Conservation (phyloP, 31 red algal species). For the Porphyra umbilicalis region DNA sequence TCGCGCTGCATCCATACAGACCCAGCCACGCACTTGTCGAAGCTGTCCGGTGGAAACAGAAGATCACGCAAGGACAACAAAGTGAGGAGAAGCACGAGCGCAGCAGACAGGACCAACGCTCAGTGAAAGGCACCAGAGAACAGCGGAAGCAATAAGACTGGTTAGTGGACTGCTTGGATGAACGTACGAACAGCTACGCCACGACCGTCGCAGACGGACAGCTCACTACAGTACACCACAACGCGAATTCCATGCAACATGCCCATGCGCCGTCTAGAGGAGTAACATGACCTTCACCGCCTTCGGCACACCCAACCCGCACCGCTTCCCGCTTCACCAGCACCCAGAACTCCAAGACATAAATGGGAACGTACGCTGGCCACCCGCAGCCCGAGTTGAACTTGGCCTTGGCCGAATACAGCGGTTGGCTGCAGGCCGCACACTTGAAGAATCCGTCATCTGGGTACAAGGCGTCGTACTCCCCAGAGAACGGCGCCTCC, state of each 20-base stretch:
- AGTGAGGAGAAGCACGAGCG: neutral
- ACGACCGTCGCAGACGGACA: too few species aligned
- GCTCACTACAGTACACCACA: too few species aligned
- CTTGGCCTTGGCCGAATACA: slow-evolving; percentile 80
- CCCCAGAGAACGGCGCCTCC: slow-evolving; percentile 60
- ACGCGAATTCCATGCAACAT: too few species aligned
- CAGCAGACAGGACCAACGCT: neutral
- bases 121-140: too few species aligned
- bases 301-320: too few species aligned
- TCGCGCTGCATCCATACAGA: slow-evolving; percentile 36
- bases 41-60: neutral
- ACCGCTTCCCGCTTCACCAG: too few species aligned
- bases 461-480: slow-evolving; percentile 81
- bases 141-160: too few species aligned
- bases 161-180: too few species aligned
- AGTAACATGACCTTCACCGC: too few species aligned
- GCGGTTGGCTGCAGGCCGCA: slow-evolving; percentile 59
- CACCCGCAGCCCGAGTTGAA: slow-evolving; percentile 92
- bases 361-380: slow-evolving; percentile 35
- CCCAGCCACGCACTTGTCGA: slow-evolving; percentile 68
- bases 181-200: too few species aligned
- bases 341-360: too few species aligned
- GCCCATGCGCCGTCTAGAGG: too few species aligned
- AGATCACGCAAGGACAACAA: neutral
- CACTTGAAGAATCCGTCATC: slow-evolving; percentile 82